phyloP scores from a whole-genome alignment of 345 rosid species.

The Kandelia obovata region DNA sequence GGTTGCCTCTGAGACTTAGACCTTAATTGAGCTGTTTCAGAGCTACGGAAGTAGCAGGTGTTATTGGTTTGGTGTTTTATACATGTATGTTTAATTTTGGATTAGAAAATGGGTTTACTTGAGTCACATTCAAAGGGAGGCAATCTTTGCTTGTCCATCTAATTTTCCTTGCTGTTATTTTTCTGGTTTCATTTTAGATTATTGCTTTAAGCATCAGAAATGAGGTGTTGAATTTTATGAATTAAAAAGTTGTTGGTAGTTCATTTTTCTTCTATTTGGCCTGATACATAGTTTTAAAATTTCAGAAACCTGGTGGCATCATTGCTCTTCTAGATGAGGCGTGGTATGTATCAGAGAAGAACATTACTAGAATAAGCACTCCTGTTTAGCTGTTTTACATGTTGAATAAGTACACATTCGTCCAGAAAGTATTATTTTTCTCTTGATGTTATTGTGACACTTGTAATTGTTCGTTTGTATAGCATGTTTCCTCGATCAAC shows the following conservation, averaged over 20 bases:
- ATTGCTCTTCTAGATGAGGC: slow-evolving; percentile 98
- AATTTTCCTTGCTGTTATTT: neutral
- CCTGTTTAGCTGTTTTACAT: neutral
- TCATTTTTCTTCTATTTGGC: slow-evolving; percentile 11
- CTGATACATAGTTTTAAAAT: slow-evolving; percentile 31
- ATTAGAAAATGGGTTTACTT: no score
- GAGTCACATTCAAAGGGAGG: no score
- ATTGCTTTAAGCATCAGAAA: neutral
- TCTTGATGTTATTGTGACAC: slow-evolving; percentile 5
- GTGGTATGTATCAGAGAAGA: slow-evolving; percentile 54
- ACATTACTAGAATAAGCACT: neutral
- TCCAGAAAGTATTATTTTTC: neutral
- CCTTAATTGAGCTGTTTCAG: no score
- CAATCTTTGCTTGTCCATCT: neutral
- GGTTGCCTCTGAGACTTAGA: no score
- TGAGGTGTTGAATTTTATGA: neutral
- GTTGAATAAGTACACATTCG: no score
- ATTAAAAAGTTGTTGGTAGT: slow-evolving; percentile 1
- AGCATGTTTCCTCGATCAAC: slow-evolving; percentile 99
- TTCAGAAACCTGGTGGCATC: slow-evolving; percentile 99
- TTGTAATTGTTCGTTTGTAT: slow-evolving; percentile 25
- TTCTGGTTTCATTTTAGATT: neutral
- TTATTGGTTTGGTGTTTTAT: no score
- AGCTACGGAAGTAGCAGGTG: no score
- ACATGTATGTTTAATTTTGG: no score